Evolutionary conservation across 2,329 filamentous ascomycete species (phyloP).

Genomic region (Ophiostoma ulmi): DNA sequence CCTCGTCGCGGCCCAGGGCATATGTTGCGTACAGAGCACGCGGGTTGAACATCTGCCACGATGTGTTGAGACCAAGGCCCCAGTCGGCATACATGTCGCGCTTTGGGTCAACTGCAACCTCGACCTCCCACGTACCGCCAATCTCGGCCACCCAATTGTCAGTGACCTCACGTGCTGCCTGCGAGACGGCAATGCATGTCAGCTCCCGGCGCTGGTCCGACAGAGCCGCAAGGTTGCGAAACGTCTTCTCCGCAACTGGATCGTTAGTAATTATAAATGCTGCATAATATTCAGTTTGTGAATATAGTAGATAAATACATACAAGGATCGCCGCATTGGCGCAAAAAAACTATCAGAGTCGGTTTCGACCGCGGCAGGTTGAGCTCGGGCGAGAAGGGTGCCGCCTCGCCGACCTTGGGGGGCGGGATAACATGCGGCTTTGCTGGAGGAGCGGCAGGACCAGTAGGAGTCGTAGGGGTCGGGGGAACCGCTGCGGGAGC

Average conservation of each 20-base stretch:
- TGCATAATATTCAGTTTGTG: background rate
- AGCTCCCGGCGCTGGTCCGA: conserved; percentile 47
- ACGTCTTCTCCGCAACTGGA: conserved; percentile 63
- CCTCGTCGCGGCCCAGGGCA: conserved; percentile 54
- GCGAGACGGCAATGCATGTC: conserved; percentile 58
- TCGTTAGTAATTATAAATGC: background rate
- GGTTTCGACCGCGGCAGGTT: conserved; percentile 51
- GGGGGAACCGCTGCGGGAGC: background rate
- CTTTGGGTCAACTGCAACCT: conserved; percentile 54
- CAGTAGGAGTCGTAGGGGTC: background rate
- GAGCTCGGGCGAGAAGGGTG: conserved; percentile 51
- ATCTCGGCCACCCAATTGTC: conserved; percentile 53
- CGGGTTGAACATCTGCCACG: conserved; percentile 60
- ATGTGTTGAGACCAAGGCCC: conserved; percentile 58
- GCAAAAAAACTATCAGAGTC: conserved; percentile 60
- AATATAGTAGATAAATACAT: conserved; percentile 26
- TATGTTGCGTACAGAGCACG: conserved; percentile 53
- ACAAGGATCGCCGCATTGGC: conserved; percentile 73
- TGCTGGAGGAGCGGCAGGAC: conserved; percentile 23
- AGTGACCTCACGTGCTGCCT: conserved; percentile 50
- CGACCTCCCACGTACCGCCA: conserved; percentile 52
- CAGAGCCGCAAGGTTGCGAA: conserved; percentile 48
- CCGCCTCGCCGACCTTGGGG: conserved; percentile 48
- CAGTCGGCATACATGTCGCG: conserved; percentile 58
- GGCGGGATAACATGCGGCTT: conserved; percentile 27